phyloP scores from a whole-genome alignment of 2,329 filamentous ascomycete species.

The Alternaria brassicae region DNA sequence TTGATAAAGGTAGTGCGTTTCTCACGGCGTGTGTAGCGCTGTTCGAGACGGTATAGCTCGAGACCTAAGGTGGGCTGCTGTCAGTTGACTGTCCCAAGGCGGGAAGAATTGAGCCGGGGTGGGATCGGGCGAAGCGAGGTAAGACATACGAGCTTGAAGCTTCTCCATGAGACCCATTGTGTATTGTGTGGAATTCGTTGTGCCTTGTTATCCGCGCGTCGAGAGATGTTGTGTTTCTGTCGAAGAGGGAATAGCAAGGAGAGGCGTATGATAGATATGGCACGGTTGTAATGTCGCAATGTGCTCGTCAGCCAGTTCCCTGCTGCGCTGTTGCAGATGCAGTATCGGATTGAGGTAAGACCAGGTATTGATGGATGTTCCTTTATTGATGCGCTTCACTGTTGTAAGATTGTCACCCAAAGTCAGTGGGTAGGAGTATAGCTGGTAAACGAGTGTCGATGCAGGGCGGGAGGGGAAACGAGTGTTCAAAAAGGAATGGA shows the following conservation, averaged over 20 bases:
- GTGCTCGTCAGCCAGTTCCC: conserved; percentile 26
- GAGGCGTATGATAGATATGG: conserved; percentile 28
- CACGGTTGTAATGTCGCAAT: conserved; percentile 11
- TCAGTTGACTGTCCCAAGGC: conserved; percentile 9
- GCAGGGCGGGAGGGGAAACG: not conserved
- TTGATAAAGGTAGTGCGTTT: conserved; percentile 89
- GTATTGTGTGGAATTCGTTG: conserved; percentile 19
- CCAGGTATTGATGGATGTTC: conserved; percentile 5
- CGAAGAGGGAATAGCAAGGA: conserved; percentile 14
- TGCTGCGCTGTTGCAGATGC: conserved; percentile 32
- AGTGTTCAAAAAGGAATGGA: conserved; percentile 13
- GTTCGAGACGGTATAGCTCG: conserved; percentile 93
- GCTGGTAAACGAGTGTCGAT: conserved; percentile 7
- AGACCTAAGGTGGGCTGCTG: conserved; percentile 60
- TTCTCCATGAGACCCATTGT: conserved; percentile 51
- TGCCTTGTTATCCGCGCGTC: conserved; percentile 7
- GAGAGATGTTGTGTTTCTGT: conserved; percentile 16
- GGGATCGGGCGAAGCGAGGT: conserved; percentile 8
- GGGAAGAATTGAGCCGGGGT: conserved; percentile 7
- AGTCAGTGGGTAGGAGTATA: not conserved
- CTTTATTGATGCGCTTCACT: conserved; percentile 1
- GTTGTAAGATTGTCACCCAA: not conserved
- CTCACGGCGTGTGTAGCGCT: conserved; percentile 90
- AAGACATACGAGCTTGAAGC: conserved; percentile 50
- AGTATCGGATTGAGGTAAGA: conserved; percentile 20